Evolutionary conservation across 129 eudicot genomes (phyloP).

Genomic region (Daucus carota): DH1_v3.0 NC_030384.2:35097501-35098000

Average conservation of each 20-base stretch:
- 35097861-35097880: conserved; percentile 89
- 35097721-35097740: too few species aligned
- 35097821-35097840: conserved; percentile 75
- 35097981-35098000: conserved; percentile 74
- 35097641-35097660: neutral
- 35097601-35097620: neutral
- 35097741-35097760: neutral
- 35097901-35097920: conserved; percentile 57
- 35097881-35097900: conserved; percentile 65
- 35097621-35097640: neutral
- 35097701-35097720: neutral
- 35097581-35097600: neutral
- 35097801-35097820: conserved; percentile 88
- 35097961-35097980: conserved; percentile 58
- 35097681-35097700: neutral
- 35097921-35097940: conserved; percentile 81
- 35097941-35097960: conserved; percentile 54
- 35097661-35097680: neutral
- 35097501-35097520: neutral
- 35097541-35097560: neutral
- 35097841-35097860: conserved; percentile 58
- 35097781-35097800: conserved; percentile 3
- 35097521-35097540: neutral
- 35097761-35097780: neutral
- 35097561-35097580: neutral